Evolutionary conservation across 2,329 filamentous ascomycete genomes (phyloP), one percentile per base, ranked within the genome.

Genomic region (Fusarium sp.): DNA sequence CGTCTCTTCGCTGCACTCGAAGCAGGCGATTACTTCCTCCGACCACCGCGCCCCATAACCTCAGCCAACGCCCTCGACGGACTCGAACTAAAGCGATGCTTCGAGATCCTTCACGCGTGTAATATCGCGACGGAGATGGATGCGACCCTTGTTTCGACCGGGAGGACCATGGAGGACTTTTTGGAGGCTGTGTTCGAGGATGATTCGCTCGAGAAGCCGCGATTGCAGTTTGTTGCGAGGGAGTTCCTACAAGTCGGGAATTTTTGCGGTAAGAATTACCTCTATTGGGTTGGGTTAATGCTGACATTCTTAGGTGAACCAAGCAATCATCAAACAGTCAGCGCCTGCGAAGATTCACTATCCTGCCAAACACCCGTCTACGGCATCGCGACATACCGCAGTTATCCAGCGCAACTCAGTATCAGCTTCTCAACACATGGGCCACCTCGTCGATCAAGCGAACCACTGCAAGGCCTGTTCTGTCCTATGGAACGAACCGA

Each of bases 81-180:
- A 9, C n/a, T 57, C 0, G 70, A 79, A 44, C 55, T 79, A 21
- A 71, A 72, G n/a, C 67, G 68, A 41, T 77, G 74, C 39, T 79
- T 79, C 21, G 76, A 79, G 28, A 76, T 79, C 21, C 67, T 79
- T 6, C 76, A 79, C 26, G 78, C 76, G 0, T 79, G 78, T 13
- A 74, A 76, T 0, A 26, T 50, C 0, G 76, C 78, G 7, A 78
- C 76, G 2, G 70, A 78, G 5, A 39, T 51, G 1, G 55, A 54
- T 6, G 70, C 75, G 4, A 74, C 67, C 1, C 51, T 77, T 19
- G 42, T 55, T 1, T 70, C 69, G 28, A 79, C 78, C 0, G 66
- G 70, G 13, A 67, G 72, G 19, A 79, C 76, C 9, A 76, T 79
- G 54, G 78, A 79, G 23, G 72, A 74, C 2, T 79, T 79, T 30